A percentile compares a stretch with the other conserved stretches of the same genome.
Evolutionary conservation across 805 yeast species (phyloP).

Genomic region (Schizosaccharomyces cryophilus): DNA sequence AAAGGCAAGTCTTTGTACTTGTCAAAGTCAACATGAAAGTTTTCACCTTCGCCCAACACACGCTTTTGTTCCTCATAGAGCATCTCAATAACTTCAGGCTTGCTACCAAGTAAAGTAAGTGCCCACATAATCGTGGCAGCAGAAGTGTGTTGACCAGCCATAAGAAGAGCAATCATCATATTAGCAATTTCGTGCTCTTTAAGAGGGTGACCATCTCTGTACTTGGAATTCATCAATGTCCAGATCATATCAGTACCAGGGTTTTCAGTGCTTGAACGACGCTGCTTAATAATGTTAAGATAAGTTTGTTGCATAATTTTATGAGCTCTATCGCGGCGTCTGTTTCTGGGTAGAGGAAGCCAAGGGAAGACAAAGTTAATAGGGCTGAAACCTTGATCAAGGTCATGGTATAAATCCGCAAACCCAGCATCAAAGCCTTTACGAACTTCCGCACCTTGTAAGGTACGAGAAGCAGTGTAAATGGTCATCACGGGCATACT

Average conservation of each 20-base stretch:
- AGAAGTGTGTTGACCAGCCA: conserved; percentile 99
- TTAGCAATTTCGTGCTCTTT: conserved; percentile 88
- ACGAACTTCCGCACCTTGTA: conserved; percentile 82
- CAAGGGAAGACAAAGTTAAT: conserved; percentile 86
- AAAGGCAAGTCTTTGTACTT: conserved; percentile 59
- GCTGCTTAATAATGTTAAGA: conserved; percentile 45
- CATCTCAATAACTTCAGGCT: conserved; percentile 65
- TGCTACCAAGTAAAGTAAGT: conserved; percentile 68
- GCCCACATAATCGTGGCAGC: conserved; percentile 93
- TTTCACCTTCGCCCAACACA: conserved; percentile 23
- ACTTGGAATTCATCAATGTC: conserved; percentile 55
- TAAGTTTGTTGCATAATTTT: conserved; percentile 56
- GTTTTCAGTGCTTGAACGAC: conserved; percentile 33
- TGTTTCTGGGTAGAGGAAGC: conserved; percentile 68
- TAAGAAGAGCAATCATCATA: conserved; percentile 75
- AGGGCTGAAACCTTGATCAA: conserved; percentile 93
- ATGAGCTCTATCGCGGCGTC: conserved; percentile 73
- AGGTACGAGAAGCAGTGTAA: conserved; percentile 80
- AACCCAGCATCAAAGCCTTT: conserved; percentile 54
- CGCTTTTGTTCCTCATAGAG: conserved; percentile 47
- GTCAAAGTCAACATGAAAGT: conserved; percentile 46
- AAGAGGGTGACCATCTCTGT: conserved; percentile 85
- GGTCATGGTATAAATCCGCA: conserved; percentile 66
- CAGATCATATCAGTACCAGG: conserved; percentile 76
- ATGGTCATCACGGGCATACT: conserved; percentile 89